Base-by-base conservation (phyloP, 2,329 filamentous ascomycete genomes). In the Trichoderma afroharzianum region DNA sequence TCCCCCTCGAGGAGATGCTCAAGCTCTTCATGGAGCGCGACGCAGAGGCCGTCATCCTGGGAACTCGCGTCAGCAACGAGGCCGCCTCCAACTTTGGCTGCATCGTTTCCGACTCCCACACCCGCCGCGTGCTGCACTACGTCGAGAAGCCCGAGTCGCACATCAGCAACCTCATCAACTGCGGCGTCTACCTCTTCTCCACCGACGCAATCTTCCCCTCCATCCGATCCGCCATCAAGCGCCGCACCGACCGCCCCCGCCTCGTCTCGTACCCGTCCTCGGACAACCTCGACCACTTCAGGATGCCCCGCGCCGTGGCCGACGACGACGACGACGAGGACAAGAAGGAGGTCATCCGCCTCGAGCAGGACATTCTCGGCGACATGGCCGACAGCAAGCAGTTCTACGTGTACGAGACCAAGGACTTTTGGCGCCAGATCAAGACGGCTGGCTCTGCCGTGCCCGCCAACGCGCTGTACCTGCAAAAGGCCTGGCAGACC, bases 381-480 rank as follows among this genome's bases (percentile, higher is more conserved):
- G 95, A 98, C 79, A 90, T 98, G 78, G 95, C 96, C 73, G 96
- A 98, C 83, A 97, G 90, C 88, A 96, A 97, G 84, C 93, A 96
- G 82, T 99, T 99, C 86, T 98, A 94, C 83, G 96, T 98, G 36
- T 93, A 97, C 82, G 96, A 99, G 86, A 98, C 95, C 75, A 97
- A 97, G 85, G 96, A 98, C 82, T 99, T 99, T 83, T 99, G 96
- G 96, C 94, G 96, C 77, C 96, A 99, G 87, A 98, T 99, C 88
- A 99, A 99, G 89, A 98, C 96, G 2, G 96, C 96, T 72, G 96
- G 96, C 72, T 98, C 95, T 6, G 96, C 96, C 63, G 94, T 99
- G 32, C 96, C 96, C 18, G 96, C 96, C 74, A 98, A 98, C 79
- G 96, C 96, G 15, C 88, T 99, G 39, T 99, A 99, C 84, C 90